Evolutionary conservation across 305 asterid species (phyloP), one percentile per base, ranked within the genome.

Genomic region (Ilex paraguariensis): DNA sequence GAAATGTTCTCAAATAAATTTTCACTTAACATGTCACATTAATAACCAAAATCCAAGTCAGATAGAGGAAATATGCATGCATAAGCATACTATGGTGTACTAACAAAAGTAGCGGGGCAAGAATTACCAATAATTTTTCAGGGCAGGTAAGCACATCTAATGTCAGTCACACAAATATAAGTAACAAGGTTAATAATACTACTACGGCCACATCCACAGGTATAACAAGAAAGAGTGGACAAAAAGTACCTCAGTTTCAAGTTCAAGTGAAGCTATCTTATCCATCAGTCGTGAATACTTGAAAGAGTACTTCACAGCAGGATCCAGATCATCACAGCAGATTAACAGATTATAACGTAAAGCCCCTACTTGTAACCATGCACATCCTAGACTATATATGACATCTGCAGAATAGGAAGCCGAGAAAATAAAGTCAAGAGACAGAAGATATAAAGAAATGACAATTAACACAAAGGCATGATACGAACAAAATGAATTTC

Each of bases 321-420:
- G 99, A 74, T 94, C 99, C 70, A 88, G 73, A 73, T 82, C 85
- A 75, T 75, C 80, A 68, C 81, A 78, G 68, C 81, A 60, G 69
- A 82, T 79, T 80, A 94, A 75, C 62, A 94, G 98, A 73, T 74
- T 79, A 80, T 83, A 94, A 9, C 96, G 96, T 48, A 94, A 54
- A 17, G 81, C 79, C 44, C 96, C 99, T 67, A 90, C 78, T 63
- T 72, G 83, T 60, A 90, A 63, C 72, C 89, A 77, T 14, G 85
- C 77, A 66, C 77, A 69, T 58, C 96, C 99, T 13, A 88, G 68
- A 32, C 68, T 75, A 69, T 64, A 70, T 58, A 55, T 51, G 68
- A 68, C 49, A 57, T 77, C 93, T 79, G 75, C 59, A 66, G 72
- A 63, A 44, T 63, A 60, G 13, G 16, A 40, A 28, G 31, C 58